Evolutionary conservation across 2,329 filamentous ascomycete species (phyloP).

Genomic region (Xylariales sp.): DNA sequence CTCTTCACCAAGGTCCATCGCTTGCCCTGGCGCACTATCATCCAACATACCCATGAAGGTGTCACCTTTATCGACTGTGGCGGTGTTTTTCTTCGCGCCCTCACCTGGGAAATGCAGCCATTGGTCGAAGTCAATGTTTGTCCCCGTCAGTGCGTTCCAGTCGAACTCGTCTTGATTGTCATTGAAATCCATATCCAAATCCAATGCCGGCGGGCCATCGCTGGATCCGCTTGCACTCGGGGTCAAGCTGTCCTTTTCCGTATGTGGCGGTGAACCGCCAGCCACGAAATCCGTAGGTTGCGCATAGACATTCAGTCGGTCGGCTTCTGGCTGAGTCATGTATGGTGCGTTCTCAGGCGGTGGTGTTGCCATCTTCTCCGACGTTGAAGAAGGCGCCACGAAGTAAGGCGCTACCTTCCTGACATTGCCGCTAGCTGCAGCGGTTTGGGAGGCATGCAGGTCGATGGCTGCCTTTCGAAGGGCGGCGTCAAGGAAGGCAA

Average conservation of each 20-base stretch:
- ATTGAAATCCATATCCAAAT: conserved; percentile 42
- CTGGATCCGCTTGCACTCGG: conserved; percentile 41
- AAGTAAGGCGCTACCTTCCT: conserved; percentile 20
- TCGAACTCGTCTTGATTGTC: conserved; percentile 43
- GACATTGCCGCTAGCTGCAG: conserved; percentile 20
- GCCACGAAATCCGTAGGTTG: conserved; percentile 22
- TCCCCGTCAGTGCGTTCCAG: conserved; percentile 47
- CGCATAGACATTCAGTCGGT: conserved; percentile 17
- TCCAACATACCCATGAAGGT: conserved; percentile 6
- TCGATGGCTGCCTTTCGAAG: conserved; percentile 83
- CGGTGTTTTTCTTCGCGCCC: conserved; percentile 27
- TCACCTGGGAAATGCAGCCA: conserved; percentile 55
- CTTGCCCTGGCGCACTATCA: neutral
- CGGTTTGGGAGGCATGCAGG: conserved; percentile 39
- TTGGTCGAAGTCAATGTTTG: conserved; percentile 54
- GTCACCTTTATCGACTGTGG: neutral
- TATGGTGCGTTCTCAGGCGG: conserved; percentile 45
- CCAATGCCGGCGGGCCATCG: conserved; percentile 33
- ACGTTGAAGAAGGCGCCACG: conserved; percentile 11
- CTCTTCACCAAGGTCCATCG: neutral
- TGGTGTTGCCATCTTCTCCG: conserved; percentile 39
- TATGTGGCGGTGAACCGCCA: conserved; percentile 39
- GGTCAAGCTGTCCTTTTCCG: conserved; percentile 36
- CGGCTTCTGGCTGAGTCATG: conserved; percentile 28
- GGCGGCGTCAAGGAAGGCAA: conserved; percentile 86